These are phyloP conservation scores for Tolypocladium tropicale DNA, from an alignment of 2,329 filamentous ascomycete species.

Conservation along the genomic window DNA sequence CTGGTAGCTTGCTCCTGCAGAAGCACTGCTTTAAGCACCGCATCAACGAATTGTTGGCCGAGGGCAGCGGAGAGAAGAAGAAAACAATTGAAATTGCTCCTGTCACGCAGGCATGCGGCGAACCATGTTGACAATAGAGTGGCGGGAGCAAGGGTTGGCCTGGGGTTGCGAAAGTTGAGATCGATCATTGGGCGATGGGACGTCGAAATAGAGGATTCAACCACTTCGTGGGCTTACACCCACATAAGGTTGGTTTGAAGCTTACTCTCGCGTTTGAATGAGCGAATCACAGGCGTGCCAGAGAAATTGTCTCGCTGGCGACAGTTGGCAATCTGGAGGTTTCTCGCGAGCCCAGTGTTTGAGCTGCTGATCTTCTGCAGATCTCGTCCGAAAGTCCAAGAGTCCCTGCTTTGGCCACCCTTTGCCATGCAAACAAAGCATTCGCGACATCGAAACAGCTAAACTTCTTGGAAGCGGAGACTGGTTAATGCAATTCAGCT, in stretches of 20 bases:
- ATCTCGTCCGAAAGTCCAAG: neutral
- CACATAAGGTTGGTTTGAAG: neutral
- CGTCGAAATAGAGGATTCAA: neutral
- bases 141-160: no score
- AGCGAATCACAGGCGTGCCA: neutral
- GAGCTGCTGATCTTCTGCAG: neutral
- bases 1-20: no score
- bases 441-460: neutral
- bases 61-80: neutral
- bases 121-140: no score
- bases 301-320: neutral
- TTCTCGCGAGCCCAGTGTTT: neutral
- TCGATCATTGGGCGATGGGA: no score
- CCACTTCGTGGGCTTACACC: no score
- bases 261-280: neutral
- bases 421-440: neutral
- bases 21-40: no score
- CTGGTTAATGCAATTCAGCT: neutral
- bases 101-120: neutral
- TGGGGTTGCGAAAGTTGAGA: no score
- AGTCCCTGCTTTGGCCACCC: neutral
- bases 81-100: neutral
- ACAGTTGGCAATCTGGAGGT: no score
- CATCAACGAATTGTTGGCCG: no score
- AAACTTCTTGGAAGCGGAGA: neutral